Evolutionary conservation across 495 filamentous ascomycete species (phyloP).

Genomic region (Letharia lupina): DNA sequence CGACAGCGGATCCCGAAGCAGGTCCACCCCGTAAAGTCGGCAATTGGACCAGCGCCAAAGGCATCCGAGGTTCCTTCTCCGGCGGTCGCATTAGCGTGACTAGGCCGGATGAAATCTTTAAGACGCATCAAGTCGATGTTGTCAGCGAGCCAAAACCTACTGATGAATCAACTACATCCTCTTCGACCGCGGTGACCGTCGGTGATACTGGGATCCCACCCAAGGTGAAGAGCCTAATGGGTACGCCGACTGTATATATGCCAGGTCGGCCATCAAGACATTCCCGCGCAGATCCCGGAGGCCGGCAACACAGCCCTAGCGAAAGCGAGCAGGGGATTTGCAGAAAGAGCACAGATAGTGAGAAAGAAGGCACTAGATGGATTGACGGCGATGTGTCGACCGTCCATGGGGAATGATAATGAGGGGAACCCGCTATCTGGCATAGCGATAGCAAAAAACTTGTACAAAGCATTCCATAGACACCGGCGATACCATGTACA

Average conservation of each 20-base stretch:
- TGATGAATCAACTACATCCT: conserved; percentile 16
- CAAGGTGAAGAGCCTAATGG: conserved; percentile 24
- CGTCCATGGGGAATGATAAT: neutral
- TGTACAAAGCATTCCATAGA: neutral
- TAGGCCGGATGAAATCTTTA: conserved; percentile 19
- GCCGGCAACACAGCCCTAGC: conserved; percentile 22
- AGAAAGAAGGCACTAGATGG: conserved; percentile 26
- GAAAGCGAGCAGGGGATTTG: conserved; percentile 25
- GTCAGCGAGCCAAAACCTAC: conserved; percentile 19
- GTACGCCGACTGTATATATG: conserved; percentile 22
- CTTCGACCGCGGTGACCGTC: conserved; percentile 18
- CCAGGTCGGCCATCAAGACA: conserved; percentile 11
- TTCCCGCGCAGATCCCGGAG: conserved; percentile 18
- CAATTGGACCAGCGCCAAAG: conserved; percentile 11
- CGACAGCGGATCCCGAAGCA: conserved; percentile 10
- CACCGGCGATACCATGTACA: conserved; percentile 2
- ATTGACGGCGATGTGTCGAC: conserved; percentile 17
- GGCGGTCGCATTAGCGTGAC: conserved; percentile 9
- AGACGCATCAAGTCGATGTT: conserved; percentile 24
- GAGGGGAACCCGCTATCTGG: neutral
- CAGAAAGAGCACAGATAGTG: conserved; percentile 22
- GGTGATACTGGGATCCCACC: conserved; percentile 9
- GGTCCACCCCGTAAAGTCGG: conserved; percentile 7
- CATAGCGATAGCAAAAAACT: neutral
- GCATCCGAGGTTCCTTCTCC: conserved; percentile 15